Base-by-base conservation (phyloP, 2,329 filamentous ascomycete species). In the Beauveria australis region DNA sequence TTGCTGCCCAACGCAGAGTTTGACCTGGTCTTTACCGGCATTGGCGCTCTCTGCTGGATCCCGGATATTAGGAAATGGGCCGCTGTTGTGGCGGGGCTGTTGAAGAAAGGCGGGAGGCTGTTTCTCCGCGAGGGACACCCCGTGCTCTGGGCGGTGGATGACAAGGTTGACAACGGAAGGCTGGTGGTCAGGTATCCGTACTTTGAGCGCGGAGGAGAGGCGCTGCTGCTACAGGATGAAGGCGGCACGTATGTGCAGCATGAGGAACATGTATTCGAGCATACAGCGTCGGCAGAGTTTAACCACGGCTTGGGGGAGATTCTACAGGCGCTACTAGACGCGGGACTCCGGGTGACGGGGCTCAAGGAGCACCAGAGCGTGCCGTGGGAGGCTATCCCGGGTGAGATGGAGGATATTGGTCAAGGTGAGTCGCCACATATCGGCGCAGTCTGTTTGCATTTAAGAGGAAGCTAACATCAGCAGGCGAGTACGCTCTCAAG, bases 251-350 rank as follows among this genome's bases (percentile, higher is more conserved):
- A 65, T 26, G 61, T 64, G 2, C 47, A 59, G 24, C 54, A 59
- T 18, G 46, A 22, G 5, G 47, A 47, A 30, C 59, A 63, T 40
- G 43, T 33, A 18, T 63, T 63, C 41, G 22, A n/a, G 43, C 19
- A 61, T 3, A 62, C 58, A 1, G 24, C 40, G 16, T 58, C 53
- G 24, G 62, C 60, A 24, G 60, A 60, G 48, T 65, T 64, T 28
- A 64, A 62, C 48, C 62, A 65, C 46, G 64, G 64, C 8, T 24
- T 65, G 5, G 62, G 62, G 4, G 64, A 65, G 55, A 63, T 65
- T 48, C 24, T 65, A 10, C 57, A 65, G 46, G 63, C 63, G 28
- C 60, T 65, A 9, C 33, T 65, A n/a, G 47, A 60, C 1, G 43
- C 52, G 0, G 62, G 62, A 4, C 49, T 65, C 51, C 40, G 46